Percentiles rank a stretch among this genome's conserved stretches.
Conservation (phyloP, 1,284 basidiomycete species). For the Trametes pubescens region DNA sequence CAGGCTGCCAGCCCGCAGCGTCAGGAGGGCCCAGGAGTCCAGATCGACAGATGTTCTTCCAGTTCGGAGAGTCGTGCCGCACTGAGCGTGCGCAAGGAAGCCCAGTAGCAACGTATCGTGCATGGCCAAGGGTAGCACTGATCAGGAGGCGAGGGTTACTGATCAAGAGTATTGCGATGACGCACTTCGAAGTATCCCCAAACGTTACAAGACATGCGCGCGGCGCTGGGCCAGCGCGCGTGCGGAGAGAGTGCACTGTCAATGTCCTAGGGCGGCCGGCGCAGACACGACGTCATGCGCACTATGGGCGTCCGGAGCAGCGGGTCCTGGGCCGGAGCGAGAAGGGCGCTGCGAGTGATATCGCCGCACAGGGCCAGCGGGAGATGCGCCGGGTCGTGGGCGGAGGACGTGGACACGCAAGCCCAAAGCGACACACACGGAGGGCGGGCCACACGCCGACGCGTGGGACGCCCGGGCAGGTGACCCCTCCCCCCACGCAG, state of each 20-base stretch:
- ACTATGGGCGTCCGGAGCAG: not conserved
- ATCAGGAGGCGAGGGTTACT: not conserved
- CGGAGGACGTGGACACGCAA: slow-evolving; percentile 17
- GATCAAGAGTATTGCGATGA: not conserved
- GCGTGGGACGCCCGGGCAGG: slow-evolving; percentile 6
- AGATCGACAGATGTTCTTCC: not conserved
- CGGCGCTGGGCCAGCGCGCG: not conserved
- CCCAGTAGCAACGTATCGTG: not conserved
- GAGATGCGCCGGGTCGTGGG: not conserved
- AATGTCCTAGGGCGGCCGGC: not conserved
- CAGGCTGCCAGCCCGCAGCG: not conserved
- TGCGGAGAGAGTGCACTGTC: slow-evolving; percentile 4
- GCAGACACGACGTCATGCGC: not conserved
- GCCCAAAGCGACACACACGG: slow-evolving; percentile 22
- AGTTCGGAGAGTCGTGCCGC: not conserved
- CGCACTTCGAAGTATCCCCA: not conserved
- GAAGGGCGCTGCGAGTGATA: not conserved
- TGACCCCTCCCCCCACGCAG: slow-evolving; percentile 4
- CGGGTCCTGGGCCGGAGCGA: slow-evolving; percentile 11
- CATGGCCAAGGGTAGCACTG: not conserved
- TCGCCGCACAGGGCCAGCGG: not conserved
- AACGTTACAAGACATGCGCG: not conserved
- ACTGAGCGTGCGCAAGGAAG: not conserved
- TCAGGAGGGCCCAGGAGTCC: not conserved
- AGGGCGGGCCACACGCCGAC: slow-evolving; percentile 13